Base-by-base conservation (phyloP, 2,329 filamentous ascomycete genomes). In the Trichoderma atroviride region DNA sequence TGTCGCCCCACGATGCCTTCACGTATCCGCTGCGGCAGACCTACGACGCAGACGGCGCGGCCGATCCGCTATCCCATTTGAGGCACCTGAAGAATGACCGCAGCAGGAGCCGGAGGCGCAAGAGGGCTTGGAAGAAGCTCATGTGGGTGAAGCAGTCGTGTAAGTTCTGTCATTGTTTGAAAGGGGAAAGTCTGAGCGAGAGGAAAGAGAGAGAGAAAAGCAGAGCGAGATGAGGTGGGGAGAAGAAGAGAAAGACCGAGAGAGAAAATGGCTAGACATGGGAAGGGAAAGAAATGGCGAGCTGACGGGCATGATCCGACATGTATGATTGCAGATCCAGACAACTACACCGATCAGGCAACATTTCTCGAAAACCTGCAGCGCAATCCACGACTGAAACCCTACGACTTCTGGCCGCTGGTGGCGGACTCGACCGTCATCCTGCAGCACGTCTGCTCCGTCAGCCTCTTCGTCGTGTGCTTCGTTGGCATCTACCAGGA, bases 121-220 rank as follows among this genome's bases (percentile, higher is more conserved):
- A 90, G 76, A 88, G 89, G 62, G 88, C 88, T 13, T 98, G 95
- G 92, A 97, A 96, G 85, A 98, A 98, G 83, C 82, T 99, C 73
- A 87, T 99, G 68, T 99, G 96, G 96, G 94, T 99, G 77, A 97
- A 97, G 81, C 96, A 98, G 79, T 92, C 92, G 40, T 97, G 92
- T 94, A 83, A 73, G 89, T 81, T 52, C 37, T 59, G 9, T 37
- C 27, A 29, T 29, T 7, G 6, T 10, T 43, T 43, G 16, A n/a
- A 43, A n/a, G 7, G 3, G 40, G 40, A 19, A 47, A 47, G 6
- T 22, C n/a, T 22, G 43, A 9, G 43, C n/a, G n/a, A 22, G 43
- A 31, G 29, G 29, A 31, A 22, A 22, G 40, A 47, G n/a, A 50
- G 43, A 22, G n/a, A 13, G 9, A 24, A 10, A 13, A 4, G 47